Percentiles rank a stretch among this genome's conserved stretches.
Conservation (phyloP, 208 protist species). For the Leishmania braziliensis region DNA sequence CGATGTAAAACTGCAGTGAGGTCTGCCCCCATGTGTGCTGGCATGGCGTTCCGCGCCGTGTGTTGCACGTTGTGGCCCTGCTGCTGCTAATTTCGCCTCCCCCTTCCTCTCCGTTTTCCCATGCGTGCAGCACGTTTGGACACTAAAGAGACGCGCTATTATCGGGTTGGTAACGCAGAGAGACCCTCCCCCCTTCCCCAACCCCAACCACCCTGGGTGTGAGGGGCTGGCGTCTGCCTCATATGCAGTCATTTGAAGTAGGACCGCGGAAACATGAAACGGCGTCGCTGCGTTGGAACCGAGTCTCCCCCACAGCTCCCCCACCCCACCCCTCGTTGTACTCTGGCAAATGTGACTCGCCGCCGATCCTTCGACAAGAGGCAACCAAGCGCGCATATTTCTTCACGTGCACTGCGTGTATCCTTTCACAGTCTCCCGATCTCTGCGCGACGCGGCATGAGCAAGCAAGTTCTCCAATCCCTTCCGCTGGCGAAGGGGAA, state of each 20-base stretch:
- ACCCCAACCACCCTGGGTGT: no score
- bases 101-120: not conserved
- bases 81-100: not conserved
- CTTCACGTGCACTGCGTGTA: not conserved
- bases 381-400: not conserved
- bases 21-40: not conserved
- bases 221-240: not conserved
- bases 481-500: slow-evolving; percentile 85
- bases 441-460: slow-evolving; percentile 39
- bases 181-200: not conserved
- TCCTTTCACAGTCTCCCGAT: not conserved
- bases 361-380: not conserved
- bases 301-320: not conserved
- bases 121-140: not conserved
- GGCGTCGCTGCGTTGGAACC: not conserved
- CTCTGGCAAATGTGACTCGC: not conserved
- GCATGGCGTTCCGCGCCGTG: not conserved
- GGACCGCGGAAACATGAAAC: not conserved
- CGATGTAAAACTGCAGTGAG: not conserved
- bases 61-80: not conserved
- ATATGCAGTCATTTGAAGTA: not conserved
- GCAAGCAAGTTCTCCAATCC: slow-evolving; percentile 72
- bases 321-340: not conserved
- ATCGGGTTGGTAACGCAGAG: not conserved
- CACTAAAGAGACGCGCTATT: not conserved